Evolutionary conservation across 164 flowering plant genomes (phyloP), one percentile per base, ranked within the genome.

Genomic region (Vitis labrusca): DNA sequence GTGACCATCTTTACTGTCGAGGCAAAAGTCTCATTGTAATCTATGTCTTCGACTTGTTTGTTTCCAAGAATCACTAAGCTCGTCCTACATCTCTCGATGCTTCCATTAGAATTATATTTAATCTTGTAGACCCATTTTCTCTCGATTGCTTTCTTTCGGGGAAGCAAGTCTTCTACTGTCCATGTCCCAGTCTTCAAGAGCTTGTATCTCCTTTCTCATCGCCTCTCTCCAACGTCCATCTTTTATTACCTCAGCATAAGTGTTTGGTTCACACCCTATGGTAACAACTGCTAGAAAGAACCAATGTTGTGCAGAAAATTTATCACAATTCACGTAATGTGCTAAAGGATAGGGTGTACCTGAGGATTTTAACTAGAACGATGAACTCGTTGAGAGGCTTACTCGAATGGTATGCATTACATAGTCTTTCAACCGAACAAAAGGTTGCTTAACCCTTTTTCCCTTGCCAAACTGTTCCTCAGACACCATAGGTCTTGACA

Each of bases 101-200:
- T 60, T 10, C 63, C 63, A 30, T 60, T 10, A 7, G 48, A 17
- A 14, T 60, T 60, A 32, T 60, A 60, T 14, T 60, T 60, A 11
- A 62, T 62, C 9, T 62, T 62, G 51, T 62, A 62, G 8, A 62
- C 23, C 51, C 65, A 62, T 62, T 62, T 62, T 10, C 65, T 44
- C 1, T 53, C 65, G 1, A 62, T 13, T 2, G 65, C 52, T 2
- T 37, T 10, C 15, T 37, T 62, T 1, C 27, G 1, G 1, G 50
- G 8, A 5, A 53, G 65, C 5, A 62, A 17, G 44, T 16, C 9
- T n/a, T 15, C 9, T 8, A 62, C 10, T 15, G 10, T 47, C 50
- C 51, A 62, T 30, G 65, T 62, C 2, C 30, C 7, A 32, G 1
- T 60, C 30, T 30, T 60, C 15, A 16, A 60, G 29, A 4, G 50